Evolutionary conservation across 2,329 filamentous ascomycete genomes (phyloP).

Genomic region (Fonsecaea nubica): DNA sequence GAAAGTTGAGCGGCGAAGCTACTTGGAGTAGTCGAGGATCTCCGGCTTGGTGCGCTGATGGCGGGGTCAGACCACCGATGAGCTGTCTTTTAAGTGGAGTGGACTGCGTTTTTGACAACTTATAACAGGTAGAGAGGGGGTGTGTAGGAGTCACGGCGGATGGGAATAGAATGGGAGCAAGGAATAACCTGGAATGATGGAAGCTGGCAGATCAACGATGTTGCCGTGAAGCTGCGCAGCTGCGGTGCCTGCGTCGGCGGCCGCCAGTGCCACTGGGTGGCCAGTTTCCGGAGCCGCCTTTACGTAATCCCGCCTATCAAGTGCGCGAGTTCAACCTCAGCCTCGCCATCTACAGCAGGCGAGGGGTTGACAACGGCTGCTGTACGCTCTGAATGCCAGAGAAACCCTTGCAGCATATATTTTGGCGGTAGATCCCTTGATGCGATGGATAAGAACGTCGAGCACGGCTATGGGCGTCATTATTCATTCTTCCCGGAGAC

Average conservation of each 20-base stretch:
- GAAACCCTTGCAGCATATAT: too few species aligned
- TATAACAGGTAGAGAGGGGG: background rate
- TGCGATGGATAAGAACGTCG: slow-evolving; percentile 3
- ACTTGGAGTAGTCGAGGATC: background rate
- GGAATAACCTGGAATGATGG: background rate
- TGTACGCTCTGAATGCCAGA: too few species aligned
- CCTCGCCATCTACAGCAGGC: background rate
- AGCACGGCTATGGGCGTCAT: slow-evolving; percentile 3
- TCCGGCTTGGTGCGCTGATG: slow-evolving; percentile 6
- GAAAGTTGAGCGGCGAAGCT: background rate
- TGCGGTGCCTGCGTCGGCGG: slow-evolving; percentile 15
- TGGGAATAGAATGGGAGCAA: background rate
- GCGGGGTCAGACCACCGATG: slow-evolving; percentile 15
- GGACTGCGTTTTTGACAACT: background rate
- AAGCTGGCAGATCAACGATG: background rate
- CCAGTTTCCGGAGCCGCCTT: background rate
- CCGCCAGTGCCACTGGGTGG: background rate
- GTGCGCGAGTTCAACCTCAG: background rate
- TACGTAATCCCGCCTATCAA: background rate
- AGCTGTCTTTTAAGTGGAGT: background rate
- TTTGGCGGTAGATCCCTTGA: slow-evolving; percentile 10
- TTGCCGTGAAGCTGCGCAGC: slow-evolving; percentile 14
- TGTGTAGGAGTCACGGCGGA: background rate
- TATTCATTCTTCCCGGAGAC: background rate
- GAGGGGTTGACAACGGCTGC: too few species aligned